Conservation (phyloP, 768 basidiomycete genomes). For the Cantharellus cinnabarinus region DNA sequence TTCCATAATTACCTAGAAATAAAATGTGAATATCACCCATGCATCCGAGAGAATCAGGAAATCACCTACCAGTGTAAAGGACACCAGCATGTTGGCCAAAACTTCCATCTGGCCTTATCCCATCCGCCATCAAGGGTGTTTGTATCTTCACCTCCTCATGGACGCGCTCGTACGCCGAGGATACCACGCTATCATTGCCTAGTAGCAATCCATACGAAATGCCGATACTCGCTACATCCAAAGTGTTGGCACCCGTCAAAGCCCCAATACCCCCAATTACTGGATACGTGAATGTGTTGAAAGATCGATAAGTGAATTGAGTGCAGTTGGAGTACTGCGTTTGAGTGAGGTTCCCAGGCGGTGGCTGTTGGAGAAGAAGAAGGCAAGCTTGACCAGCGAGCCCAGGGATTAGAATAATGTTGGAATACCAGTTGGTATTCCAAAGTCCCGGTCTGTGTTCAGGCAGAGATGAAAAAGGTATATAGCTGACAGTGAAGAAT, state of each 20-base stretch:
- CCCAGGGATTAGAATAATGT: conserved; percentile 3
- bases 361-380: neutral
- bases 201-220: conserved; percentile 4
- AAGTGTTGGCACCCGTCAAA: conserved; percentile 7
- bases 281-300: neutral
- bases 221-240: conserved; percentile 6
- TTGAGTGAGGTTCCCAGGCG: neutral
- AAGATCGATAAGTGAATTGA: neutral
- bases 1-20: conserved; percentile 35
- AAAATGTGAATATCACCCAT: neutral
- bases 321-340: conserved; percentile 2
- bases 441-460: conserved; percentile 5
- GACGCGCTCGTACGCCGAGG: conserved; percentile 27
- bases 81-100: conserved; percentile 37
- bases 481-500: neutral
- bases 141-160: conserved; percentile 34
- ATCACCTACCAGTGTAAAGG: conserved; percentile 30
- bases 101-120: conserved; percentile 29
- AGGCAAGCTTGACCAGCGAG: conserved; percentile 5
- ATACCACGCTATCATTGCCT: conserved; percentile 19
- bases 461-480: neutral
- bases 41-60: neutral
- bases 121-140: conserved; percentile 31
- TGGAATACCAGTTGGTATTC: conserved; percentile 6
- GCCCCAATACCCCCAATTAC: neutral